A percentile compares a stretch with the other conserved stretches of the same genome.
These are phyloP conservation scores for Fusarium anguioides DNA, from an alignment of 2,329 filamentous ascomycete genomes.

Conservation along the genomic window DNA sequence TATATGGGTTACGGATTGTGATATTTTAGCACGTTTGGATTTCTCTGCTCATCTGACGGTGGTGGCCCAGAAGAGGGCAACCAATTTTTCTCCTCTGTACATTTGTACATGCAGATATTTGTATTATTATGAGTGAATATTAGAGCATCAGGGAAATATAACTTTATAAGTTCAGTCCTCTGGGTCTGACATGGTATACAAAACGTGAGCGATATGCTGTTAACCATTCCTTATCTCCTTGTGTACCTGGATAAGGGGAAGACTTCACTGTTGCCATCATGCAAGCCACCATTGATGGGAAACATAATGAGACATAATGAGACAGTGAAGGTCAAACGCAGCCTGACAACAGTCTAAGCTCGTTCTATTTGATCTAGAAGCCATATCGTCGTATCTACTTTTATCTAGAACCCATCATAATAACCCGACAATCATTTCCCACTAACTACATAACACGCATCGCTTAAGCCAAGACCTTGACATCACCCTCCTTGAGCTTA, in stretches of 20 bases:
- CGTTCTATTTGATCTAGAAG: slow-evolving; percentile 28
- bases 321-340: neutral
- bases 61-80: neutral
- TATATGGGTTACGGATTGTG: neutral
- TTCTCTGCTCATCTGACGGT: neutral
- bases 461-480: slow-evolving; percentile 69
- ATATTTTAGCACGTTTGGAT: neutral
- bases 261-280: neutral
- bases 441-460: neutral
- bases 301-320: neutral
- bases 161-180: neutral
- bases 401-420: slow-evolving; percentile 37
- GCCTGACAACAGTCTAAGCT: slow-evolving; percentile 13
- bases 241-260: neutral
- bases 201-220: neutral
- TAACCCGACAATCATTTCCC: slow-evolving; percentile 5
- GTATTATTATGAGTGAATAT: neutral
- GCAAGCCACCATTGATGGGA: neutral
- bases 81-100: neutral
- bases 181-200: neutral
- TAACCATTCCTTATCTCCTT: neutral
- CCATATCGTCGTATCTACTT: slow-evolving; percentile 39
- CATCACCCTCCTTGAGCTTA: slow-evolving; percentile 86
- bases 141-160: neutral
- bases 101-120: neutral